Evolutionary conservation across 257 asterid species (phyloP), one percentile per base, ranked within the genome.

Genomic region (Jacaranda copaia): DNA sequence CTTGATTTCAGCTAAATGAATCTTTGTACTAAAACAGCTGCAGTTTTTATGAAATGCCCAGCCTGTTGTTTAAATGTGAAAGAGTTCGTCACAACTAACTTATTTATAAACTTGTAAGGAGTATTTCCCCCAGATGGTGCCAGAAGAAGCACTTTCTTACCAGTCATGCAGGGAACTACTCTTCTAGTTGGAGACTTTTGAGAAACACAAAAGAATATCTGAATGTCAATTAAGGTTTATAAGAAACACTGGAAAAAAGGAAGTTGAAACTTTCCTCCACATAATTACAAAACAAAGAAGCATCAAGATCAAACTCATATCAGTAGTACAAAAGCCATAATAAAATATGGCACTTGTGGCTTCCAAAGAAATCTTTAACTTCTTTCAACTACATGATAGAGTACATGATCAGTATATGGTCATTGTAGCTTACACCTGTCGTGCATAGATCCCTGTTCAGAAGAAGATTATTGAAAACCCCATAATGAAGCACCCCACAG

Each of bases 391-490:
- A 56, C 65, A 49, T 18, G 52, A 55, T 36, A 72, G 62, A 75
- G 78, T 74, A 70, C 57, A 72, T 52, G 62, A 78, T 46, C 57
- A 46, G 59, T 73, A 73, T 64, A 76, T 46, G 72, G 81, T 68
- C 6, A 38, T 43, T 57, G 77, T 61, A 53, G 85, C 83, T 80
- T 51, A 72, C 70, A 0, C 38, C 70, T 61, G 40, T 67, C 16
- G 43, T 12, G 48, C 66, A 59, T 35, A 79, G n/a, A 80, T 77
- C 61, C 46, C 72, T 85, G 43, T 48, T 90, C 83, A 91, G 85
- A 93, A 90, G 92, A 93, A 93, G 78, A 91, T 89, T 75, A 91
- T 88, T 13, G 96, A 94, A 46, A 93, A 87, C 10, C 96, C 98
- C 94, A 93, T 92, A 32, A 85, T 76, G 70, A 93, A 83, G 91